Percentiles rank a stretch among this genome's conserved stretches.
These are phyloP conservation scores for Niveomyces coronatus DNA, from an alignment of 2,329 filamentous ascomycete genomes.

Conservation along the genomic window DNA sequence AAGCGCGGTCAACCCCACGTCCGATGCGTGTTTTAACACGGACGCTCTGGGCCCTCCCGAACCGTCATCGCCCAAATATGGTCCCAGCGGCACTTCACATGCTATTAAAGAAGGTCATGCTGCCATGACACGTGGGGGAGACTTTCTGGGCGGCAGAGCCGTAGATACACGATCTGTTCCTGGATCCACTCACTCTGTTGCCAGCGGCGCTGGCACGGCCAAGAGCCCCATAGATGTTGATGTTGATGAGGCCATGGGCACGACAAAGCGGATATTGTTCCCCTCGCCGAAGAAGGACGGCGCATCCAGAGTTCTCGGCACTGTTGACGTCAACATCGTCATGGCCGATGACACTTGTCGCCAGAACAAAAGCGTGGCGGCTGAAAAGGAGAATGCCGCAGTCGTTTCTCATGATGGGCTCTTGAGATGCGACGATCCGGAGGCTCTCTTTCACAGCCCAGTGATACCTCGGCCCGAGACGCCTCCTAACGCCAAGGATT, in stretches of 20 bases:
- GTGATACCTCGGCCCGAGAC: constrained; percentile 36
- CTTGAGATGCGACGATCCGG: constrained; percentile 39
- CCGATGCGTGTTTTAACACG: constrained; percentile 43
- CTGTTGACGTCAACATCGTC: constrained; percentile 43
- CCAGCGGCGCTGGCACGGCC: constrained; percentile 46
- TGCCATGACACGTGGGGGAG: constrained; percentile 1
- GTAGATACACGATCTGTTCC: constrained; percentile 17
- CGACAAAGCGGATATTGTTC: constrained; percentile 62
- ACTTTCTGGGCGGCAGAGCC: constrained; percentile 11
- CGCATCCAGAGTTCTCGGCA: constrained; percentile 50
- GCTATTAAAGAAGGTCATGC: background rate
- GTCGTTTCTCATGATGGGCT: constrained; percentile 22
- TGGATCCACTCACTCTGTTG: constrained; percentile 43
- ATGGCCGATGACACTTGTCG: constrained; percentile 30
- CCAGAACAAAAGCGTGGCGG: constrained; percentile 23
- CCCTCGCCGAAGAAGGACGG: constrained; percentile 62
- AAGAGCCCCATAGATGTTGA: constrained; percentile 46
- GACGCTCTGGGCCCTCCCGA: constrained; percentile 42
- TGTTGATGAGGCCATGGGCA: constrained; percentile 37
- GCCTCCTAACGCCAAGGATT: constrained; percentile 36
- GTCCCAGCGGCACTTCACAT: constrained; percentile 1
- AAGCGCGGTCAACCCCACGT: constrained; percentile 34
- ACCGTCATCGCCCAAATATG: constrained; percentile 21
- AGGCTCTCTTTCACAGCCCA: constrained; percentile 56
- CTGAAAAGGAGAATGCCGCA: constrained; percentile 40